phyloP scores from a whole-genome alignment of 2,329 filamentous ascomycete species.

The Aphanocladium album region DNA sequence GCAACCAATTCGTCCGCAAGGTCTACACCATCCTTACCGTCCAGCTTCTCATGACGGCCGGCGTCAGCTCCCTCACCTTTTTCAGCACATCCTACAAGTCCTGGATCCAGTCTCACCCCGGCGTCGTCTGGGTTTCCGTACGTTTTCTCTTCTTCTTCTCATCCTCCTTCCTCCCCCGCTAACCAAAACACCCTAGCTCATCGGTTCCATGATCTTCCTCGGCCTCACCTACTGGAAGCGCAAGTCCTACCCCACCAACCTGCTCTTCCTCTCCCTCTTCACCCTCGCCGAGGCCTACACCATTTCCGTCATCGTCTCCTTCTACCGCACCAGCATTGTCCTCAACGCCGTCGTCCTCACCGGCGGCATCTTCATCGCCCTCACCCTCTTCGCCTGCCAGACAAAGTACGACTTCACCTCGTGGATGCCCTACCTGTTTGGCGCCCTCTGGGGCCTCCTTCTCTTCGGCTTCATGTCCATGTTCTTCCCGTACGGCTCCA shows the following conservation, averaged over 20 bases:
- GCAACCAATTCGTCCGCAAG: conserved; percentile 95
- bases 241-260: conserved; percentile 90
- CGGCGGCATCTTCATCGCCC: conserved; percentile 72
- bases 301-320: conserved; percentile 86
- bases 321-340: conserved; percentile 79
- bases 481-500: conserved; percentile 82
- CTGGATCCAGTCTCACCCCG: conserved; percentile 83
- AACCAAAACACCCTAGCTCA: conserved; percentile 42
- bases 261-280: conserved; percentile 86
- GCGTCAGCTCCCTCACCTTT: conserved; percentile 80
- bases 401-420: conserved; percentile 96
- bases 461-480: conserved; percentile 88
- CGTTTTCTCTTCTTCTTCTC: conserved; percentile 21
- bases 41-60: conserved; percentile 80
- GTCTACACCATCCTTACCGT: conserved; percentile 98
- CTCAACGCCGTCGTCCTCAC: conserved; percentile 88
- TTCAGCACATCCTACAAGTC: conserved; percentile 70
- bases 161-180: not conserved
- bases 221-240: conserved; percentile 90
- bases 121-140: conserved; percentile 80
- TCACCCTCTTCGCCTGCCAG: conserved; percentile 89
- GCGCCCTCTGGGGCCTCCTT: conserved; percentile 81
- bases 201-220: conserved; percentile 80
- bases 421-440: conserved; percentile 95
- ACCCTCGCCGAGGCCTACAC: conserved; percentile 91